Base-by-base conservation (phyloP, 306 rosid species). In the Crotalaria pallida region DNA sequence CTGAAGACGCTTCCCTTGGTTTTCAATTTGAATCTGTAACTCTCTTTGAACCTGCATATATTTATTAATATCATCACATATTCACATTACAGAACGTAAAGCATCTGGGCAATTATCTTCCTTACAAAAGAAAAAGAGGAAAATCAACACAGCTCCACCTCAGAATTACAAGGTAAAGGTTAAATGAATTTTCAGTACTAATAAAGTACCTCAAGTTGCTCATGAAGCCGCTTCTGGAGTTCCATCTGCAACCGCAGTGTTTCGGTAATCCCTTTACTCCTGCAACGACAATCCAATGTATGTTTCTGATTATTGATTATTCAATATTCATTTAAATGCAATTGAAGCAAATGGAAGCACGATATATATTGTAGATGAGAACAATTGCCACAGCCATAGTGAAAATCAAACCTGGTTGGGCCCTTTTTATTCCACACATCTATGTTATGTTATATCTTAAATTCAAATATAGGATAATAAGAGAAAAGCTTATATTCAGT, bases 141-240 rank as follows among this genome's bases (percentile, higher is more conserved):
- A 63, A 29, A 4, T 6, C 44, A 72, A 44, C 52, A 62, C 62
- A 6, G 15, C 58, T 18, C 72, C 82, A 36, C 27, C 45, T 40
- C 45, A 44, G 52, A 65, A 7, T 71, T 77, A 36, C 9, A 60
- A 26, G 60, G 31, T 21, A 34, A 48, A 48, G 26, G 65, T 29
- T 22, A n/a, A 65, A 44, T 71, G 59, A 33, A 31, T 31, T 38
- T 41, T 10, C 36, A 27, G 56, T 8, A 59, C 71, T 47, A 57
- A 38, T 50, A 43, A 41, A 53, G 74, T 75, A 94, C 99, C 97
- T 94, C 99, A 36, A 94, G 97, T 78, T 91, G 99, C 66, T 94
- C 99, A 48, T 94, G 99, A 58, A 94, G 99, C 79, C 87, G 86
- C 84, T 94, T 94, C 86, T 94, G 99, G 81, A 94, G 95, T 72